Evolutionary conservation across 352 stramenopile species (phyloP).

Genomic region (Thalassiosira mediterranea): DNA sequence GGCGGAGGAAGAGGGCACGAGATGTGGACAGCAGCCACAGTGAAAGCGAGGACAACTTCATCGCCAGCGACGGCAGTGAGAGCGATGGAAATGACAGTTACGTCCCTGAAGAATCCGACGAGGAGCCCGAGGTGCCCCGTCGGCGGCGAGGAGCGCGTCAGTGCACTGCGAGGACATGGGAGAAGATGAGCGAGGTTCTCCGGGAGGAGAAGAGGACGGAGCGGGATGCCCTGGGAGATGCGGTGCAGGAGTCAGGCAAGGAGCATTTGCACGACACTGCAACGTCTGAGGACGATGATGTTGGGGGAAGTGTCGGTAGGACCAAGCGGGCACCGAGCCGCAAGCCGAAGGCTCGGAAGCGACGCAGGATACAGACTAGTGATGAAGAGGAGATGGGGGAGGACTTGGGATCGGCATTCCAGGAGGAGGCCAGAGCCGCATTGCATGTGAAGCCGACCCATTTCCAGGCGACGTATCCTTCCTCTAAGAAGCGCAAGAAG

Average conservation of each 20-base stretch:
- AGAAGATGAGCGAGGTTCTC: constrained; percentile 33
- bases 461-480: constrained; percentile 5
- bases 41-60: background rate
- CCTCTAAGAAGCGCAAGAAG: constrained; percentile 4
- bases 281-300: constrained; percentile 6
- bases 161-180: constrained; percentile 12
- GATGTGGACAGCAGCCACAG: no score
- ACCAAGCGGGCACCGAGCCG: background rate
- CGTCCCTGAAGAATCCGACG: background rate
- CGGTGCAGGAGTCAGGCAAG: constrained; percentile 43
- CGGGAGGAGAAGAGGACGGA: constrained; percentile 39
- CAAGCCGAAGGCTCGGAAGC: constrained; percentile 13
- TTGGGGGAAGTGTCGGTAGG: background rate
- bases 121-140: background rate
- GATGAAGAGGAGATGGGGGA: constrained; percentile 14
- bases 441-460: background rate
- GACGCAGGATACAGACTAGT: background rate
- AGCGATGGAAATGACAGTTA: background rate
- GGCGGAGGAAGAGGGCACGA: background rate
- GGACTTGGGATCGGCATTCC: constrained; percentile 18
- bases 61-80: background rate
- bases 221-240: constrained; percentile 27
- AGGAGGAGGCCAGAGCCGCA: constrained; percentile 8
- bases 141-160: background rate
- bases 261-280: constrained; percentile 28